phyloP scores from a whole-genome alignment of 305 asterid species.

The Solanum hybrid region DNA sequence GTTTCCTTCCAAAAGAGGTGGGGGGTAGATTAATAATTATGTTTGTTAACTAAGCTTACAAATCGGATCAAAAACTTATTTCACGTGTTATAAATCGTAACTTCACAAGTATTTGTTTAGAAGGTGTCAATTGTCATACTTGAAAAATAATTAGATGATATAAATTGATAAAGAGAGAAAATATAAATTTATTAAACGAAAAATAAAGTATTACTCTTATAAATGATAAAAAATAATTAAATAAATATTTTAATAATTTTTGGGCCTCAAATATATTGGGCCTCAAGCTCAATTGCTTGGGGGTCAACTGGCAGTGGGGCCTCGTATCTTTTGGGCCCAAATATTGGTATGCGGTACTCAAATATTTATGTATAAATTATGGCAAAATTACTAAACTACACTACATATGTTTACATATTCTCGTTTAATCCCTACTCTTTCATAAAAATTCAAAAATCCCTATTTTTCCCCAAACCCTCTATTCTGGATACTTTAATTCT shows the following conservation, averaged over 20 bases:
- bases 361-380: too few relatives aligned
- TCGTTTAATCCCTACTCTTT: too few relatives aligned
- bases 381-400: too few relatives aligned
- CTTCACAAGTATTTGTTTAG: neutral
- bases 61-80: neutral
- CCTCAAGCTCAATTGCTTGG: neutral
- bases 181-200: neutral
- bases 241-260: neutral
- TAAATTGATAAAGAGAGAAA: neutral
- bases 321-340: neutral
- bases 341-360: neutral
- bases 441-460: too few relatives aligned
- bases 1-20: neutral
- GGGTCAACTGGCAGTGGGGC: neutral
- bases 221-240: neutral
- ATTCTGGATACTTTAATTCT: too few relatives aligned
- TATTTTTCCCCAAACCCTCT: too few relatives aligned
- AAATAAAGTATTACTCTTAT: neutral
- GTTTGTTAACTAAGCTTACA: neutral
- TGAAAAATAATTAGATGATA: neutral
- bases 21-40: neutral
- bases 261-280: neutral
- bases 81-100: neutral
- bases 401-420: too few relatives aligned
- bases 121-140: neutral